Conservation (phyloP, 768 basidiomycete species). For the Saitozyma podzolica region DNA sequence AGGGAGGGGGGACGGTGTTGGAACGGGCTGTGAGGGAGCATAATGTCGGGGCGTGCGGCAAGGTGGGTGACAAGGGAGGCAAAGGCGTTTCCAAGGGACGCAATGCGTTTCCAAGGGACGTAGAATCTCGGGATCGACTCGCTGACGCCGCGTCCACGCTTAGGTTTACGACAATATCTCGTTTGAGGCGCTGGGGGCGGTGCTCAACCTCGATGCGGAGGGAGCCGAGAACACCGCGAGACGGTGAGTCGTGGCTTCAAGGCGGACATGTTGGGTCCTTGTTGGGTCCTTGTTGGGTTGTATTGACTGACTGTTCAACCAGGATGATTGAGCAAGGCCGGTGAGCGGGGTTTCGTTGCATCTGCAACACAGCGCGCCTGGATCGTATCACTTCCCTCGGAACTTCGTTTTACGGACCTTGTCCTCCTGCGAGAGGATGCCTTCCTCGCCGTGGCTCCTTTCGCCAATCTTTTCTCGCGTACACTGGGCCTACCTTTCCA, state of each 20-base stretch:
- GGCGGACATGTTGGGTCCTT: no score
- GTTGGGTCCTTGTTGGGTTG: no score
- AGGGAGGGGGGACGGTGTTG: slow-evolving; percentile 90
- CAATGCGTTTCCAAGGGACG: no score
- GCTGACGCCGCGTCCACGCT: neutral
- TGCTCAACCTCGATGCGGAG: slow-evolving; percentile 83
- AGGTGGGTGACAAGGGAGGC: slow-evolving; percentile 54
- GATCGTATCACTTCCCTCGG: no score
- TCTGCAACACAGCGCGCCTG: no score
- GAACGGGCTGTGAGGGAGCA: slow-evolving; percentile 99
- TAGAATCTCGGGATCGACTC: no score
- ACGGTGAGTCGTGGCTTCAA: slow-evolving; percentile 21
- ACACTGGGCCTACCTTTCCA: no score
- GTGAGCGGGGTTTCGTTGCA: slow-evolving; percentile 15
- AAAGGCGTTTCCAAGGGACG: neutral
- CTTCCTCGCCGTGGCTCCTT: no score
- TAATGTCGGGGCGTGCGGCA: slow-evolving; percentile 92
- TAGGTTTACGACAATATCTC: slow-evolving; percentile 91
- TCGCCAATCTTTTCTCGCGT: no score
- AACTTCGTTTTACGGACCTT: no score
- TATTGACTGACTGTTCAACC: no score
- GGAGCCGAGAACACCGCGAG: slow-evolving; percentile 97
- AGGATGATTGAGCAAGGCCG: slow-evolving; percentile 98
- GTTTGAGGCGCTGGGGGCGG: slow-evolving; percentile 84
- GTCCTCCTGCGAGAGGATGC: no score